Percentiles rank a stretch among this genome's conserved stretches.
Evolutionary conservation across 768 basidiomycete genomes (phyloP).

Genomic region (Naganishia onofrii): DNA sequence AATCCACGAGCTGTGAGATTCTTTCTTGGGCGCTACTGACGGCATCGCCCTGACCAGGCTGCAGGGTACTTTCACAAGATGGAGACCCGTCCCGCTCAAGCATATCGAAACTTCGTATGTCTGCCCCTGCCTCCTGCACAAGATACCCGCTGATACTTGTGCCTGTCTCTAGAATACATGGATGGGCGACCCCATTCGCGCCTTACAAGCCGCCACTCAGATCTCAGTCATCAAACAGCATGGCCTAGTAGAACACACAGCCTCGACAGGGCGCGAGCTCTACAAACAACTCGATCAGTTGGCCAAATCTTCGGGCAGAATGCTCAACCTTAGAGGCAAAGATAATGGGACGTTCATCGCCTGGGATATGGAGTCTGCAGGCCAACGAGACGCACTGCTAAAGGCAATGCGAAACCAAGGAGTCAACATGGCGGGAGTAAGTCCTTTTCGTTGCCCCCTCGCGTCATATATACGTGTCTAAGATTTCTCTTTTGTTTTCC

Average conservation of each 20-base stretch:
- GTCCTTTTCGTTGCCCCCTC: background rate
- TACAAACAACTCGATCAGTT: constrained; percentile 38
- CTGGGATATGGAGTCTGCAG: constrained; percentile 48
- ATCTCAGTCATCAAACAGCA: constrained; percentile 52
- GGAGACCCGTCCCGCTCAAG: constrained; percentile 48
- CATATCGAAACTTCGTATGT: constrained; percentile 50
- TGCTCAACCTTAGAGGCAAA: constrained; percentile 47
- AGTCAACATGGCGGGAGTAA: constrained; percentile 52
- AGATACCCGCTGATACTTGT: background rate
- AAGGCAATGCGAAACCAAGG: constrained; percentile 47
- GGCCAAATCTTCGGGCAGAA: constrained; percentile 30
- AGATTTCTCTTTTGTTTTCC: background rate
- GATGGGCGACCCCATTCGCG: constrained; percentile 52
- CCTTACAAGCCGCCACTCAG: constrained; percentile 52
- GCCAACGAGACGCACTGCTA: constrained; percentile 49
- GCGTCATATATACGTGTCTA: background rate
- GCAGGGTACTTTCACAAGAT: constrained; percentile 53
- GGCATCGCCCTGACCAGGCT: constrained; percentile 29
- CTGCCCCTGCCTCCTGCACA: background rate
- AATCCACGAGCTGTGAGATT: background rate
- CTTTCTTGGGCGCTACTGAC: background rate
- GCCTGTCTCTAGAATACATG: background rate
- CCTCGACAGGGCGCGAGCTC: constrained; percentile 45
- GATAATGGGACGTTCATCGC: constrained; percentile 53
- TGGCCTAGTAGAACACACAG: constrained; percentile 51